Conservation (phyloP, 345 rosid species). For the Eucalyptus fibrosa region DNA sequence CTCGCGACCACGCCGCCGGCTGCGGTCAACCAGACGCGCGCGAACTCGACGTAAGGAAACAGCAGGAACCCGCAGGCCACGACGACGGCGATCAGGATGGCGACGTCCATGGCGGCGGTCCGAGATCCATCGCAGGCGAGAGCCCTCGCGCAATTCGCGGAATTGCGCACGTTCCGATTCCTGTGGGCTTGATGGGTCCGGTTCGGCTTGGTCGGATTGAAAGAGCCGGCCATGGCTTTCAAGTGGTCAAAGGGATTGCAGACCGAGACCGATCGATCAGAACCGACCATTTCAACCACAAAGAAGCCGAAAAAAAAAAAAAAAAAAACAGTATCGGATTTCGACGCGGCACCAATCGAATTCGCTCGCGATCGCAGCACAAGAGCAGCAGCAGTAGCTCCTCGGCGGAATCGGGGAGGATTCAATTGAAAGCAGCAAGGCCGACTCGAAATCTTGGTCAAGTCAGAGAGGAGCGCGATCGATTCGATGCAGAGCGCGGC, state of each 20-base stretch:
- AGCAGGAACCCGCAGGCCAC: neutral
- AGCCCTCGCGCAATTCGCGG: neutral
- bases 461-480: neutral
- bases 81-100: conserved; percentile 3
- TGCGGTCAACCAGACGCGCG: neutral
- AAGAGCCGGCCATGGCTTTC: neutral
- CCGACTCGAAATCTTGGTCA: neutral
- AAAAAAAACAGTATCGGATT: neutral
- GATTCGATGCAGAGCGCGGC: neutral
- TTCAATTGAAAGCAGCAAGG: neutral
- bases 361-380: neutral
- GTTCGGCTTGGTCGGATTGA: neutral
- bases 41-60: neutral
- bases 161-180: neutral
- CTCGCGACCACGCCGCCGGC: neutral
- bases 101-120: conserved; percentile 2
- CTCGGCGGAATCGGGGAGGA: neutral
- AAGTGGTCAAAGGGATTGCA: conserved; percentile 1
- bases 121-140: neutral
- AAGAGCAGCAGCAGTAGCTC: neutral
- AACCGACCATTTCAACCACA: neutral
- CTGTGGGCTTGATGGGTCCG: neutral
- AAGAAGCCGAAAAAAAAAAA: neutral
- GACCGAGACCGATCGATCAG: neutral
- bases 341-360: neutral